phyloP scores from a whole-genome alignment of 2,329 filamentous ascomycete genomes.

The Blastomyces emzantsi region DNA sequence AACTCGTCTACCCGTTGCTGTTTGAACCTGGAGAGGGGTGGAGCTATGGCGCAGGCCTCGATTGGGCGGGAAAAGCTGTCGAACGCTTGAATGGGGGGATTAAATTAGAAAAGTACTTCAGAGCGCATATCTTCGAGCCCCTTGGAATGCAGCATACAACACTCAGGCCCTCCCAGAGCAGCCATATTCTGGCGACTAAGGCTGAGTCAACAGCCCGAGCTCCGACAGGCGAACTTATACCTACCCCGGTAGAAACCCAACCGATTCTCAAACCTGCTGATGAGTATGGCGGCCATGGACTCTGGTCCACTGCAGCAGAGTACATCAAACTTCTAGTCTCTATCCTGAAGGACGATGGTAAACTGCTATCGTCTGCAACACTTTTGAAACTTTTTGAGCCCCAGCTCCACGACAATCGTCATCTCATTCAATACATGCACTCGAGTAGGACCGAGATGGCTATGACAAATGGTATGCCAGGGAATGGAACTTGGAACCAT shows the following conservation, averaged over 20 bases:
- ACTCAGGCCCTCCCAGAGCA: background rate
- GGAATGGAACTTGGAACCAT: conserved; percentile 28
- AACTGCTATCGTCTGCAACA: conserved; percentile 22
- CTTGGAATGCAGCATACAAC: conserved; percentile 9
- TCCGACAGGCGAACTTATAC: background rate
- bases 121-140: conserved; percentile 9
- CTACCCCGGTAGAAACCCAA: background rate
- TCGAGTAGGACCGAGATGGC: conserved; percentile 25
- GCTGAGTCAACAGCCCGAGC: background rate
- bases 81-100: conserved; percentile 8
- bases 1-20: conserved; percentile 30
- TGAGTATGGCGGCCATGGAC: conserved; percentile 40
- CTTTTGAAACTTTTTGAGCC: conserved; percentile 25
- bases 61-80: conserved; percentile 44
- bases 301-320: conserved; percentile 27
- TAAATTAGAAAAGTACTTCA: conserved; percentile 7
- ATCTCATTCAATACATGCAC: conserved; percentile 24
- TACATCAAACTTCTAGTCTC: conserved; percentile 27
- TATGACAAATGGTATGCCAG: conserved; percentile 30
- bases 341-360: conserved; percentile 25
- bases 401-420: conserved; percentile 21
- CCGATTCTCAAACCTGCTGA: conserved; percentile 20
- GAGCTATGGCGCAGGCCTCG: conserved; percentile 41
- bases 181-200: conserved; percentile 1
- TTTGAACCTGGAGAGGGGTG: conserved; percentile 45